Conservation (phyloP, 202 grass and related monocot genomes). For the Schoenoplectus triqueter region DNA sequence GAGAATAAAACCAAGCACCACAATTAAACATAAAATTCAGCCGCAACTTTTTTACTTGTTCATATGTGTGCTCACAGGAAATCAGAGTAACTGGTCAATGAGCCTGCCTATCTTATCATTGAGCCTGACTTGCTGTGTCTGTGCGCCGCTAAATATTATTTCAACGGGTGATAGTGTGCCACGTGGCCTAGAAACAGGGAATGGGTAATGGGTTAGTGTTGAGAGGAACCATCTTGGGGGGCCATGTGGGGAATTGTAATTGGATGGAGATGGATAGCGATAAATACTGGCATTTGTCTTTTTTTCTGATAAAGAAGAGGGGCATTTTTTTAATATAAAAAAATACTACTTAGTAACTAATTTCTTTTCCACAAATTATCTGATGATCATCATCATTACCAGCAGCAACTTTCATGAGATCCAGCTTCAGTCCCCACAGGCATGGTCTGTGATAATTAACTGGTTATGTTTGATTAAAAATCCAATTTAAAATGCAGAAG, state of each 20-base stretch:
- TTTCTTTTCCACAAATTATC: not conserved
- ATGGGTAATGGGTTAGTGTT: too few species aligned
- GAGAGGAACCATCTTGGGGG: not conserved
- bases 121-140: not conserved
- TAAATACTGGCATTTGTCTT: conserved; percentile 24
- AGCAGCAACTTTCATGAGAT: not conserved
- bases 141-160: conserved; percentile 1
- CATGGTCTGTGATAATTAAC: not conserved
- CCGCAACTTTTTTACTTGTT: not conserved
- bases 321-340: not conserved
- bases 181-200: not conserved
- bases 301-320: not conserved
- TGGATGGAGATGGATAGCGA: not conserved
- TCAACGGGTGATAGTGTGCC: not conserved
- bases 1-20: not conserved
- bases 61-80: conserved; percentile 24
- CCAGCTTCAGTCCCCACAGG: not conserved
- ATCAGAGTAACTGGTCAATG: not conserved
- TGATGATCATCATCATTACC: not conserved
- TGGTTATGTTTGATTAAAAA: not conserved
- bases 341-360: not conserved
- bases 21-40: not conserved
- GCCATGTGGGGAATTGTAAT: conserved; percentile 31
- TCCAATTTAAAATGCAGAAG: not conserved
- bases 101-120: not conserved